Conservation (phyloP, 768 basidiomycete species). For the Porphyrellus cyaneotinctus region DNA sequence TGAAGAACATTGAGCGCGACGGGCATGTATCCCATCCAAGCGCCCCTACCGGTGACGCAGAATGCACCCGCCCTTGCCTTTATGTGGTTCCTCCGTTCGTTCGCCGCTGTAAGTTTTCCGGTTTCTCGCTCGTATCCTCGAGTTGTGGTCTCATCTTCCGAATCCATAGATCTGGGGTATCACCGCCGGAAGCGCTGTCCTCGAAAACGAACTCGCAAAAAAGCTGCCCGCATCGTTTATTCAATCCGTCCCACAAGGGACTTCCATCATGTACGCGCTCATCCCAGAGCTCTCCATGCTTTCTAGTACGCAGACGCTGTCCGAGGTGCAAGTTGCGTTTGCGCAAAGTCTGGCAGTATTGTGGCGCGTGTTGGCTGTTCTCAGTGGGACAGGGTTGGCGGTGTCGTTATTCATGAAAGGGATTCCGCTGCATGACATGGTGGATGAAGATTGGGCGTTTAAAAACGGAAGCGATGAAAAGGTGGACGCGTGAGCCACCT, state of each 20-base stretch:
- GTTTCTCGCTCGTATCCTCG: not conserved
- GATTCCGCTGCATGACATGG: not conserved
- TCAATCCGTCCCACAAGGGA: slow-evolving; percentile 32
- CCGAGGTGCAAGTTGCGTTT: slow-evolving; percentile 35
- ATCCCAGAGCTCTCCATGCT: slow-evolving; percentile 41
- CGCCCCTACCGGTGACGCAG: not conserved
- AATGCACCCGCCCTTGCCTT: not conserved
- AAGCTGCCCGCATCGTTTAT: slow-evolving; percentile 40
- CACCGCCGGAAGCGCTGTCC: not conserved
- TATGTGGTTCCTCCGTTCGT: not conserved
- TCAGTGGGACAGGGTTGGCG: slow-evolving; percentile 14
- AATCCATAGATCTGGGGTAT: not conserved
- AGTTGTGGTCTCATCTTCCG: not conserved
- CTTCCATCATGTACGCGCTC: slow-evolving; percentile 41
- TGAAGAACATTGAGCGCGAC: not conserved
- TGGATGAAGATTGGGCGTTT: not conserved
- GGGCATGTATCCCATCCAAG: not conserved
- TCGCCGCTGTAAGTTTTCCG: not conserved
- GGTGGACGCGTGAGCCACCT: no score
- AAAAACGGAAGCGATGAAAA: no score
- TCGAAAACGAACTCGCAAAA: not conserved
- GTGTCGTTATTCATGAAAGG: slow-evolving; percentile 3
- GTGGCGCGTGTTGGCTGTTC: slow-evolving; percentile 32
- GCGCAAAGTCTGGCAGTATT: slow-evolving; percentile 27
- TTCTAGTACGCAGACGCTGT: slow-evolving; percentile 29